These are phyloP conservation scores for Aspergillus taichungensis DNA, from an alignment of 495 filamentous ascomycete genomes.

Conservation along the genomic window DNA sequence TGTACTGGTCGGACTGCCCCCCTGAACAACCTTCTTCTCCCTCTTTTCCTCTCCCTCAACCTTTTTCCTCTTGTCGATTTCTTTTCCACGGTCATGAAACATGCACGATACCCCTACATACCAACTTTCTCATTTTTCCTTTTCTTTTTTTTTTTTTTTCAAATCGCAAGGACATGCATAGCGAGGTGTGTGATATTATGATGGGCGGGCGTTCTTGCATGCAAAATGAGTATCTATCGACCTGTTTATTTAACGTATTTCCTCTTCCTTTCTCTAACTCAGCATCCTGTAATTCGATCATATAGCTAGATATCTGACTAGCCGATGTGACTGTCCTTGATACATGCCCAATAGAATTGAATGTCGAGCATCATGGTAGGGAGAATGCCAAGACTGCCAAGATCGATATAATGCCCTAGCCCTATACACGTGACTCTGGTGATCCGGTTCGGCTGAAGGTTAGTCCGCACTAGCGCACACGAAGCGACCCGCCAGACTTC, in stretches of 20 bases:
- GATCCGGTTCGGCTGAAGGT: constrained; percentile 8
- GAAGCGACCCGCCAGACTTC: constrained; percentile 11
- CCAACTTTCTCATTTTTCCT: constrained; percentile 9
- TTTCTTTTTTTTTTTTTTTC: neutral
- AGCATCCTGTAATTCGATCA: constrained; percentile 1
- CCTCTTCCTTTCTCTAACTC: constrained; percentile 1
- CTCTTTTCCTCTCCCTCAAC: constrained; percentile 1
- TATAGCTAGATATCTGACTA: neutral
- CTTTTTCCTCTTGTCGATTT: constrained; percentile 1
- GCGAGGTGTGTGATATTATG: constrained; percentile 37
- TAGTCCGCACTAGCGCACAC: constrained; percentile 30
- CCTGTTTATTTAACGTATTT: constrained; percentile 6
- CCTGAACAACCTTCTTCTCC: neutral
- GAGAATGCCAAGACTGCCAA: too few relatives aligned
- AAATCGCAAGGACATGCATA: constrained; percentile 34
- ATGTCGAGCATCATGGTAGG: too few relatives aligned
- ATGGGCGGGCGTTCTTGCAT: constrained; percentile 28
- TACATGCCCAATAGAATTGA: too few relatives aligned
- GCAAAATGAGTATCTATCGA: constrained; percentile 8
- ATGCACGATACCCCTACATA: constrained; percentile 17
- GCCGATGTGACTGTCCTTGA: too few relatives aligned
- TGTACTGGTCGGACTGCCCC: neutral
- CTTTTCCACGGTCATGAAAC: constrained; percentile 9
- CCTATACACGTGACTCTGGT: too few relatives aligned
- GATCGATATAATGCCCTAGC: too few relatives aligned